Conservation (phyloP, 441 rosid species). For the Sinapis alba region DNA sequence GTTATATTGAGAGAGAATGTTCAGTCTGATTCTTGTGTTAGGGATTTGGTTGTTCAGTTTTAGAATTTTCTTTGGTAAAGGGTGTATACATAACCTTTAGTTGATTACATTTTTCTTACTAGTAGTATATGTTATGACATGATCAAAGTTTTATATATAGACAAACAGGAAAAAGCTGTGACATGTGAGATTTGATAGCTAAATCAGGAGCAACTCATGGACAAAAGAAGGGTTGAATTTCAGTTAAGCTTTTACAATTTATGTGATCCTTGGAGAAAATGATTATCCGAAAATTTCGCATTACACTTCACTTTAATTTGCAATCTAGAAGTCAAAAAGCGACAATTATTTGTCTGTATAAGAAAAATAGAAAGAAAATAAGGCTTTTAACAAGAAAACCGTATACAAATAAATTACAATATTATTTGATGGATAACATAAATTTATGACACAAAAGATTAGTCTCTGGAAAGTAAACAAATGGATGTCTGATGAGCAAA, state of each 20-base stretch:
- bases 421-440: background rate
- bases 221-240: constrained; percentile 3
- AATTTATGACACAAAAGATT: background rate
- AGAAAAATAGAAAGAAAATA: constrained; percentile 4
- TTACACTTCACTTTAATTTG: background rate
- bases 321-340: constrained; percentile 27
- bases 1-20: constrained; percentile 15
- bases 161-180: background rate
- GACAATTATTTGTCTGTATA: constrained; percentile 17
- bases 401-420: background rate
- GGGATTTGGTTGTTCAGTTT: constrained; percentile 8
- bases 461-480: background rate
- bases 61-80: background rate
- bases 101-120: background rate
- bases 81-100: background rate
- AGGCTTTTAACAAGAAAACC: background rate
- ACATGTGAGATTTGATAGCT: constrained; percentile 26
- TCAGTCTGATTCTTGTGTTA: constrained; percentile 19
- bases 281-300: constrained; percentile 34
- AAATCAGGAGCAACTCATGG: constrained; percentile 34
- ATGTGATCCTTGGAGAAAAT: constrained; percentile 2
- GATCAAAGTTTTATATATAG: background rate
- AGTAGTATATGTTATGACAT: background rate
- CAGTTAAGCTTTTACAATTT: background rate
- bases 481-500: background rate